phyloP scores from a whole-genome alignment of 2,329 filamentous ascomycete genomes.

The Lecanicillium sp. region DNA sequence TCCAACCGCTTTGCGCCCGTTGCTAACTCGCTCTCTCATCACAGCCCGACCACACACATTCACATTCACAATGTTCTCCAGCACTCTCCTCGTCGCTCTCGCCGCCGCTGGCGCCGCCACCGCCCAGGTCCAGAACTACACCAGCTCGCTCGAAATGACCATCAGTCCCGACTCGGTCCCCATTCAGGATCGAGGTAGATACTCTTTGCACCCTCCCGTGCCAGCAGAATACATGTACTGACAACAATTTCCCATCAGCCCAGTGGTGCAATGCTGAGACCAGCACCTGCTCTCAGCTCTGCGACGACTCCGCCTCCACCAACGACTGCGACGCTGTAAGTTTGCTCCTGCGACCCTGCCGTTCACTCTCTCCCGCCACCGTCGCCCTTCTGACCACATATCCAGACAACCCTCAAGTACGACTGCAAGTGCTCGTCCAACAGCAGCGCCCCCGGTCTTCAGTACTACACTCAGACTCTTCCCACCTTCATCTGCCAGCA shows the following conservation, averaged over 20 bases:
- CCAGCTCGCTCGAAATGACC: constrained; percentile 33
- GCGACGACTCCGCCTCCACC: constrained; percentile 28
- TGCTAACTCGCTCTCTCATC: neutral
- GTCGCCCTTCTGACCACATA: neutral
- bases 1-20: neutral
- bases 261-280: constrained; percentile 46
- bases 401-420: constrained; percentile 39
- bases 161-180: constrained; percentile 35
- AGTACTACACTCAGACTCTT: constrained; percentile 49
- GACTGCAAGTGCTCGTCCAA: constrained; percentile 44
- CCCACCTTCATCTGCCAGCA: constrained; percentile 46
- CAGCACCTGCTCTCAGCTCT: constrained; percentile 45
- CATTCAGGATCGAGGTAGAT: constrained; percentile 34
- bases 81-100: constrained; percentile 36
- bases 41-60: neutral
- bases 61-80: constrained; percentile 35
- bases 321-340: constrained; percentile 45
- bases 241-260: constrained; percentile 28
- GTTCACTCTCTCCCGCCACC: neutral
- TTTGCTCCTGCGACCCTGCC: constrained; percentile 5
- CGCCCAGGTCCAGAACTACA: constrained; percentile 40
- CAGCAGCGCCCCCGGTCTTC: constrained; percentile 42
- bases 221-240: constrained; percentile 18
- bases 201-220: neutral
- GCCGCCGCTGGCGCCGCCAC: constrained; percentile 36